phyloP scores from a whole-genome alignment of 306 rosid species.

The Hippophae gyantsensis region DNA sequence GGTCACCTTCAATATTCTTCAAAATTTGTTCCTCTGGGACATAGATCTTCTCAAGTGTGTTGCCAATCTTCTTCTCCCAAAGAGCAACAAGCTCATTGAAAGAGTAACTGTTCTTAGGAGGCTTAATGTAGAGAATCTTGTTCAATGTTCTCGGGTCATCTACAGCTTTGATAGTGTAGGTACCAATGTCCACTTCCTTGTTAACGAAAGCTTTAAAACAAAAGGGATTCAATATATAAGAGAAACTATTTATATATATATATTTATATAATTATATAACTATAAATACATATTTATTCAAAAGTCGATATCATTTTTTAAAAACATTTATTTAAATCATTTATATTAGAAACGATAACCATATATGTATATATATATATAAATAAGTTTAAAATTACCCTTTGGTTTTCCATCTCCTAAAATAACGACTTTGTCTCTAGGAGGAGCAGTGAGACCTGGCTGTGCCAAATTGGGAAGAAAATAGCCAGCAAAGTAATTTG shows the following conservation, averaged over 20 bases:
- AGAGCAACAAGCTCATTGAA: conserved; percentile 28
- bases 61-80: conserved; percentile 36
- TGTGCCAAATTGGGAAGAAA: conserved; percentile 23
- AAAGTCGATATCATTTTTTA: too few species aligned
- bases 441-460: conserved; percentile 29
- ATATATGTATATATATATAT: not conserved
- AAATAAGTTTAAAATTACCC: conserved; percentile 9
- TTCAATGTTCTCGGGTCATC: conserved; percentile 38
- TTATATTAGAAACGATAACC: too few species aligned
- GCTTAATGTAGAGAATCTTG: conserved; percentile 29
- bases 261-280: too few species aligned
- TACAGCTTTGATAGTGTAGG: conserved; percentile 26
- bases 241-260: not conserved
- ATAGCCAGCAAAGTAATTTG: conserved; percentile 33
- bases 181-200: conserved; percentile 38
- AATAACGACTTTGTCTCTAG: conserved; percentile 28
- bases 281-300: too few species aligned
- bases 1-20: conserved; percentile 27
- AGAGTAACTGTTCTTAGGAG: conserved; percentile 23
- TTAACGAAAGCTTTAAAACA: conserved; percentile 20
- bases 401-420: conserved; percentile 37
- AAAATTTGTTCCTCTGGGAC: conserved; percentile 28
- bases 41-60: conserved; percentile 18
- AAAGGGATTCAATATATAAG: not conserved
- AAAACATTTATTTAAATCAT: too few species aligned